phyloP scores from a whole-genome alignment of 176 grass and related monocot genomes.

The Phragmites australis region DNA sequence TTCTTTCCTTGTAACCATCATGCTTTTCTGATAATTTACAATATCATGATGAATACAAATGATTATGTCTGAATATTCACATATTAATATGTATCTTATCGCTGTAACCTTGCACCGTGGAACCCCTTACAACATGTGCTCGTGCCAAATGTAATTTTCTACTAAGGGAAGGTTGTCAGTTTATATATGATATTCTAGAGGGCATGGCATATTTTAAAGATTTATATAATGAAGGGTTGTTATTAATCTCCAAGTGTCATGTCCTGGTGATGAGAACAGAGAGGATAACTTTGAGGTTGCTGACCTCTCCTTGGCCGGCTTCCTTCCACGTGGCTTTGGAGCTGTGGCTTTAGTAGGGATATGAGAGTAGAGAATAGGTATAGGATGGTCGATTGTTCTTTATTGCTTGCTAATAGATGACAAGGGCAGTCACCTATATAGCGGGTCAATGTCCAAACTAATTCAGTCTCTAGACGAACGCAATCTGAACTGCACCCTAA shows the following conservation, averaged over 20 bases:
- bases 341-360: background rate
- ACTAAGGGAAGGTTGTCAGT: background rate
- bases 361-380: background rate
- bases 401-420: too few relatives aligned
- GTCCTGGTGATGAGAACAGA: background rate
- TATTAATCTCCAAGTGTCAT: background rate
- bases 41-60: background rate
- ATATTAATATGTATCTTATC: background rate
- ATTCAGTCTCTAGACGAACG: background rate
- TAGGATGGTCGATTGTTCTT: too few relatives aligned
- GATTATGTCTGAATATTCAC: background rate
- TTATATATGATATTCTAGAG: background rate
- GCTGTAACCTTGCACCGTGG: background rate
- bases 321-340: background rate
- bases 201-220: background rate
- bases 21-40: background rate
- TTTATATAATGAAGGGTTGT: background rate
- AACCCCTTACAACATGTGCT: background rate
- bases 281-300: background rate
- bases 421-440: too few relatives aligned
- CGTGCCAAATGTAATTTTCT: background rate
- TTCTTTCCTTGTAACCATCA: conserved; percentile 8
- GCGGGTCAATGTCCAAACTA: background rate
- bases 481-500: background rate
- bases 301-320: background rate